A percentile compares a stretch with the other conserved stretches of the same genome.
phyloP scores from a whole-genome alignment of 345 rosid species.

The Heritiera fomes region DNA sequence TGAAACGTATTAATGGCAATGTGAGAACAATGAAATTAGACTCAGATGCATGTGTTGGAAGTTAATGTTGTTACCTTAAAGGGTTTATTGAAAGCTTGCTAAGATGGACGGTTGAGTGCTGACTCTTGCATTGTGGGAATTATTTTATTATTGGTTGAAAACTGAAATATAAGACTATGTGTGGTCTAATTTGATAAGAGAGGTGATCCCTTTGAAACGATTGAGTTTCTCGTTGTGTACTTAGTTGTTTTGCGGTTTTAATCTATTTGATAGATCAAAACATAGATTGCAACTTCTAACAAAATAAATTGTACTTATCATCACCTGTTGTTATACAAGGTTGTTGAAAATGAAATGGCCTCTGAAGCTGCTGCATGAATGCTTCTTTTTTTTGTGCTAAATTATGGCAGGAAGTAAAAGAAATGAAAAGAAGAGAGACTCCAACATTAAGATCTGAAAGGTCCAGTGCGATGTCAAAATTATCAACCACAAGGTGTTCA shows the following conservation, averaged over 20 bases:
- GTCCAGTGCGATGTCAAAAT: conserved; percentile 33
- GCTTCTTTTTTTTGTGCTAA: conserved; percentile 24
- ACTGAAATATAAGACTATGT: not conserved
- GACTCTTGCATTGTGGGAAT: not conserved
- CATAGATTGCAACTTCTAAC: not conserved
- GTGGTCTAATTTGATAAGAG: not conserved
- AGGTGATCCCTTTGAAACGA: not conserved
- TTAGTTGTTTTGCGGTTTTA: not conserved
- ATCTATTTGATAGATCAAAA: not conserved
- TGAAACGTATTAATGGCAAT: not conserved
- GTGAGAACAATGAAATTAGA: not conserved
- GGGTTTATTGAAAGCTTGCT: not conserved
- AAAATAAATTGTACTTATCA: not conserved
- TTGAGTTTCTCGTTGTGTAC: no score
- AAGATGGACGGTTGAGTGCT: not conserved
- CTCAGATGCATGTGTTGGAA: not conserved
- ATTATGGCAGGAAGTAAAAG: conserved; percentile 48
- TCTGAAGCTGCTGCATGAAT: conserved; percentile 13
- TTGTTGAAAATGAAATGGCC: conserved; percentile 18
- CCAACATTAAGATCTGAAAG: conserved; percentile 33
- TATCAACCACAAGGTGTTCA: conserved; percentile 54
- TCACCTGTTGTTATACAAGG: not conserved
- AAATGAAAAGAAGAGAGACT: conserved; percentile 46
- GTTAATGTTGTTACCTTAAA: not conserved
- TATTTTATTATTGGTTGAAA: not conserved